Evolutionary conservation across 1,284 basidiomycete genomes (phyloP), one percentile per base, ranked within the genome.

Genomic region (Fomitopsis schrenkii): DNA sequence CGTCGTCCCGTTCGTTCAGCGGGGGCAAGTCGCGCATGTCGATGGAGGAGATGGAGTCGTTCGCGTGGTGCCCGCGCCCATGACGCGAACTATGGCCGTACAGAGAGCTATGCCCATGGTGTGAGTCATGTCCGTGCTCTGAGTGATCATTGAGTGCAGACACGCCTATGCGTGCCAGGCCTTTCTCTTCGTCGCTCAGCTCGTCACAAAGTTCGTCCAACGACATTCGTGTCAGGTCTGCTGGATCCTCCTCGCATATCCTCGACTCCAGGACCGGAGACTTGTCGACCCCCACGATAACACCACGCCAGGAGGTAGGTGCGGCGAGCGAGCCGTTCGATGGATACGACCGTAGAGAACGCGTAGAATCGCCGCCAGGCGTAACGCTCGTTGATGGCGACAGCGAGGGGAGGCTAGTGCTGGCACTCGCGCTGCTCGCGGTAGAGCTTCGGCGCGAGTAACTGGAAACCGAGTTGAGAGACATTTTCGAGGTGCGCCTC

Each of bases 1-100:
- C 63, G 15, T 53, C 60, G 56, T 75, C 76, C 55, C 76, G 76
- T n/a, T 75, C 75, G 1, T 70, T 70, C 19, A 72, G 65, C 5
- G 72, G 70, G 30, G 80, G 73, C 17, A 82, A 70, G 63, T 81
- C 79, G 33, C 71, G 73, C 62, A 83, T 78, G 58, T 75, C 71
- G 28, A 83, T 77, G 33, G 77, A 79, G 28, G 73, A 70, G 42
- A 74, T 68, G 6, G 72, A 72, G 58, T 78, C 72, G 63, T 64
- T 41, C 38, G 45, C 54, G n/a, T 35, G 33, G 54, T 60, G 59
- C 14, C 52, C 28, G 15, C 10, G 48, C 15, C 28, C 12, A 22
- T 17, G 48, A 17, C 30, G 48, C 14, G 48, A 50, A 33, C 52
- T 6, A 22, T 22, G 48, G 19, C 28, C 22, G 48, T 30, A 22